phyloP scores from a whole-genome alignment of 148 eudicot species.

The Drosera capensis region DNA sequence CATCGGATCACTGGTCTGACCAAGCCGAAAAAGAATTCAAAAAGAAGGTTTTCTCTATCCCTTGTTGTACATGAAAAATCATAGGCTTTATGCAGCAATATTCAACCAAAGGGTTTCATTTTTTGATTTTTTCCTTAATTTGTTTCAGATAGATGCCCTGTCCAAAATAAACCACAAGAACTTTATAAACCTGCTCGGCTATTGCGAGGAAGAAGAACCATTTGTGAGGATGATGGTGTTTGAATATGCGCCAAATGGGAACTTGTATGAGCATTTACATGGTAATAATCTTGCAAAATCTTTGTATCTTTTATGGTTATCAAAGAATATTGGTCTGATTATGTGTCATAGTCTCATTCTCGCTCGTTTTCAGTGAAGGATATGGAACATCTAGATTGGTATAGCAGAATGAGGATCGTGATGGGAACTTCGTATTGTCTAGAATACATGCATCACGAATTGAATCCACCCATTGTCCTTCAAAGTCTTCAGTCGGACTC shows the following conservation, averaged over 20 bases:
- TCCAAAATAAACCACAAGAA: conserved; percentile 60
- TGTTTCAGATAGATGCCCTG: conserved; percentile 30
- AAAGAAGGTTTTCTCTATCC: conserved; percentile 17
- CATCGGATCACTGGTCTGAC: conserved; percentile 20
- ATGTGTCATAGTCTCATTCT: neutral
- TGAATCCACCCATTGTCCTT: conserved; percentile 31
- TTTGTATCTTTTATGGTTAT: neutral
- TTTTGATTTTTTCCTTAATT: neutral
- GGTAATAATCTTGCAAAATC: conserved; percentile 15
- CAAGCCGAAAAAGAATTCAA: conserved; percentile 25
- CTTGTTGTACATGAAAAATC: too few relatives aligned
- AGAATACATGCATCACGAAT: conserved; percentile 48
- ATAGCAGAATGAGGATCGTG: conserved; percentile 36
- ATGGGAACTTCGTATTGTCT: conserved; percentile 63
- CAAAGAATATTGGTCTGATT: neutral
- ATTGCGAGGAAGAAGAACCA: conserved; percentile 54
- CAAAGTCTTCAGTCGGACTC: conserved; percentile 31
- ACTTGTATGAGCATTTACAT: conserved; percentile 54
- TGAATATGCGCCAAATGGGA: conserved; percentile 60
- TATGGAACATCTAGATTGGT: conserved; percentile 46
- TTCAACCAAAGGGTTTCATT: too few relatives aligned
- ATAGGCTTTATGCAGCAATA: too few relatives aligned
- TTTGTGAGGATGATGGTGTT: conserved; percentile 72
- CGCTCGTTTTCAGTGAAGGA: neutral
- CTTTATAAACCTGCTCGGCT: conserved; percentile 53